Evolutionary conservation across 2,329 filamentous ascomycete genomes (phyloP).

Genomic region (Amauroascus verrucosus): DNA sequence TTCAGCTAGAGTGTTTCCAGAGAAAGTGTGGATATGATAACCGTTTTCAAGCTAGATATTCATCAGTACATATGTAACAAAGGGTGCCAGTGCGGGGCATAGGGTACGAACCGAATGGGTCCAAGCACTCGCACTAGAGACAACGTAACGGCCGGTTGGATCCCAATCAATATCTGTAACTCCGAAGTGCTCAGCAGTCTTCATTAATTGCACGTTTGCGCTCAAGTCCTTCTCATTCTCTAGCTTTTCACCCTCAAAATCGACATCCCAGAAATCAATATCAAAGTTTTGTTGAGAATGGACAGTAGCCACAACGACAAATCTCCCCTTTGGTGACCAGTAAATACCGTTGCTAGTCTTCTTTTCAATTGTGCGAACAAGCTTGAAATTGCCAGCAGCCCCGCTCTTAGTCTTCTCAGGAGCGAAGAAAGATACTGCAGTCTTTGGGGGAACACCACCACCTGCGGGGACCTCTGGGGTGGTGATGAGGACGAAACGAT

Average conservation of each 20-base stretch:
- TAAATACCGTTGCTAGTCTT: slow-evolving; percentile 99
- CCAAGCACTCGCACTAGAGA: slow-evolving; percentile 87
- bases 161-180: slow-evolving; percentile 98
- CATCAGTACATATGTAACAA: slow-evolving; percentile 7
- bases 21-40: slow-evolving; percentile 97
- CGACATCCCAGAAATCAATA: slow-evolving; percentile 93
- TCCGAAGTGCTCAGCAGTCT: slow-evolving; percentile 88
- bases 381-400: slow-evolving; percentile 84
- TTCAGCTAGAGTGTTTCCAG: slow-evolving; percentile 77
- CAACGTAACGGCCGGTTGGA: slow-evolving; percentile 86
- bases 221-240: slow-evolving; percentile 88
- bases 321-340: slow-evolving; percentile 93
- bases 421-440: slow-evolving; percentile 88
- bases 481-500: slow-evolving; percentile 94
- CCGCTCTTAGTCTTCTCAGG: slow-evolving; percentile 85
- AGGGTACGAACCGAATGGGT: slow-evolving; percentile 70
- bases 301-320: slow-evolving; percentile 88
- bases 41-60: slow-evolving; percentile 84
- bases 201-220: slow-evolving; percentile 91
- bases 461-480: slow-evolving; percentile 71
- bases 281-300: slow-evolving; percentile 89
- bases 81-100: background rate
- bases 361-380: slow-evolving; percentile 89
- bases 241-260: slow-evolving; percentile 94
- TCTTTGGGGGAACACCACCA: slow-evolving; percentile 83